Base-by-base conservation (phyloP, 176 grass and related monocot species). In the Carex myosuroides region DNA sequence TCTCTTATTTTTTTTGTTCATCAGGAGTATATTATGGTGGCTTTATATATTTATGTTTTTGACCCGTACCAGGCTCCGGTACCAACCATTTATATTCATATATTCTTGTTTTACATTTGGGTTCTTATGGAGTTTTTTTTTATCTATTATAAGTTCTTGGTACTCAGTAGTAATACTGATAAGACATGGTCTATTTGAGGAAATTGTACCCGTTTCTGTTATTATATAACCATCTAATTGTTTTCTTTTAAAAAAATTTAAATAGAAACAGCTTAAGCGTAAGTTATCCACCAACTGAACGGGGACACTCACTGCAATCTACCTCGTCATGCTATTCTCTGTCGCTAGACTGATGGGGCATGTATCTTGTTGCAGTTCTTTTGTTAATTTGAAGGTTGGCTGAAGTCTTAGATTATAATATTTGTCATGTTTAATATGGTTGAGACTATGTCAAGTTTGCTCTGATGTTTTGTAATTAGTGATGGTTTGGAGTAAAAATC, bases 231-330 rank as follows among this genome's bases (percentile, higher is more conserved):
- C 58, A 16, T 65, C 60, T 63, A 17, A 33, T 61, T 41, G 26
- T 64, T 54, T 67, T 6, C 32, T 37, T 26, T 3, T 50, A 50
- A 50, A 50, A 50, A 76, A 52, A 18, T 10, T 66, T 41, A 61
- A 35, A 68, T 5, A 14, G 20, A 26, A 83, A 63, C 95, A 98
- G 95, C 44, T 92, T 93, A 35, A 98, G 89, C 55, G 93, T 72
- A 53, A 94, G 95, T 88, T 95, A 98, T 84, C 93, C 92, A 21
- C 95, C 95, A 20, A 93, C 92, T 54, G 91, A 91, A 13, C 89
- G 88, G 2, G 92, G 95, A 29, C 93, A 98, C 80, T 95, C 95
- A 44, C 42, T 8, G 42, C 42, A 44, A 44, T 39, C 37, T 39
- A 39, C 4, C 37, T 39, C 37, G 37, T 39, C 37, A 1, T 39